Base-by-base conservation (phyloP, 2,329 filamentous ascomycete species). In the Phaeoacremonium minimum region DNA sequence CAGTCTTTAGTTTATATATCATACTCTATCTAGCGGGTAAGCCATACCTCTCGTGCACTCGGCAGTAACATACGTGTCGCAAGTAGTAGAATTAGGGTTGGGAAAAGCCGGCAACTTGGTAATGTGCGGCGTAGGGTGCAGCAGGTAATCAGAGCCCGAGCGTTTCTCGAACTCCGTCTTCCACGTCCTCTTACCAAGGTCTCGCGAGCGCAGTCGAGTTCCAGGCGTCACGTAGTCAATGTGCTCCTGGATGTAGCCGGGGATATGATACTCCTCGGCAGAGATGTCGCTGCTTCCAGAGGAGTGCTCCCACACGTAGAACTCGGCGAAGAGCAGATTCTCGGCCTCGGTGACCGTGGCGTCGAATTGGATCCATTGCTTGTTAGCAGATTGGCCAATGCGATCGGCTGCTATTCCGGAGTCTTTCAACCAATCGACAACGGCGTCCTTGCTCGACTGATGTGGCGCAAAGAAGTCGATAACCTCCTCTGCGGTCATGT, bases 381-480 rank as follows among this genome's bases (percentile, higher is more conserved):
- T 39, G 41, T 46, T 49, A 37, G 42, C 30, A 8, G 46, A 47
- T 38, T 42, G 40, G 22, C 38, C 32, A 12, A 49, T 38, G 20
- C 47, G 45, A 19, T 41, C 34, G 7, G 36, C 15, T 28, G 35
- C 7, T 12, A 47, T 37, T 6, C 45, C 45, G 28, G 38, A 29
- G 4, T 16, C 29, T 13, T 28, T 19, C 13, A 47, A 37, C 45
- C 45, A 47, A 11, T 35, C n/a, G 31, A 8, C 40, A 17, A 63
- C 55, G 5, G 42, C 40, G 18, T 56, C 49, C 13, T 58, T 46
- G 17, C 50, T 50, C 15, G 53, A 47, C 30, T 47, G 35, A 15
- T 44, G 20, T 4, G 60, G 62, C 18, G 55, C 53, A 34, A 64
- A 63, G 38, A 58, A 50, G 13, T 64, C 51, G 36, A 52, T 48